These are phyloP conservation scores for Allium sativum DNA, from an alignment of 106 monocot species.

Conservation along the genomic window DNA sequence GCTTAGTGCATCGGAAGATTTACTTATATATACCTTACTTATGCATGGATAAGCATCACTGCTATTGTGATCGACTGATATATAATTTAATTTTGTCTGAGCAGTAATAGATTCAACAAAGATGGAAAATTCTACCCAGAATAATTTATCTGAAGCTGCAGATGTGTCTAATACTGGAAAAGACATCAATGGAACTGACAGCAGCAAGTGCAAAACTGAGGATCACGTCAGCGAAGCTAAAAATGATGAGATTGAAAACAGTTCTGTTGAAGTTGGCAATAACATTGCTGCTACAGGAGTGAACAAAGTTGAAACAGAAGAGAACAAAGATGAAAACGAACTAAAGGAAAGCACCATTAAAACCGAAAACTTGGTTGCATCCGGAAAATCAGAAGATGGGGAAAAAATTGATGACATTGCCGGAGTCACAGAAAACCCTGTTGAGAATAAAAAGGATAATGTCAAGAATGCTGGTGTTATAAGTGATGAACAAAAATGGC, in stretches of 20 bases:
- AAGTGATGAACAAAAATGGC: slow-evolving; percentile 65
- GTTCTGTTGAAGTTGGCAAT: not conserved
- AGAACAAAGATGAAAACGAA: not conserved
- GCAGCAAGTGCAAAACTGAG: not conserved
- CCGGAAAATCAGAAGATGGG: not conserved
- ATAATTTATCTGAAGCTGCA: not conserved
- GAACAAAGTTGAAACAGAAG: not conserved
- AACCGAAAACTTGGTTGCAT: not conserved
- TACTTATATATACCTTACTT: not conserved
- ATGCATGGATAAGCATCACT: not conserved
- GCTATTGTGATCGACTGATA: no score
- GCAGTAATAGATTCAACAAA: not conserved
- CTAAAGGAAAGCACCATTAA: not conserved
- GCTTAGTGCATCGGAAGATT: no score
- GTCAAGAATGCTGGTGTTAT: slow-evolving; percentile 11
- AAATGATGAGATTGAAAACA: not conserved
- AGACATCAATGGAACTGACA: not conserved
- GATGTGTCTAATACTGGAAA: not conserved
- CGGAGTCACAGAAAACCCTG: slow-evolving; percentile 6
- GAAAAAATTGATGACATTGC: not conserved
- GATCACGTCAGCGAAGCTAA: not conserved
- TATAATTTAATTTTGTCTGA: not conserved
- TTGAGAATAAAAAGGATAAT: slow-evolving; percentile 9
- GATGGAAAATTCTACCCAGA: slow-evolving; percentile 7
- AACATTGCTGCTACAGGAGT: not conserved